These are phyloP conservation scores for Sporobolomyces roseus DNA, from an alignment of 768 basidiomycete genomes.

Conservation along the genomic window DNA sequence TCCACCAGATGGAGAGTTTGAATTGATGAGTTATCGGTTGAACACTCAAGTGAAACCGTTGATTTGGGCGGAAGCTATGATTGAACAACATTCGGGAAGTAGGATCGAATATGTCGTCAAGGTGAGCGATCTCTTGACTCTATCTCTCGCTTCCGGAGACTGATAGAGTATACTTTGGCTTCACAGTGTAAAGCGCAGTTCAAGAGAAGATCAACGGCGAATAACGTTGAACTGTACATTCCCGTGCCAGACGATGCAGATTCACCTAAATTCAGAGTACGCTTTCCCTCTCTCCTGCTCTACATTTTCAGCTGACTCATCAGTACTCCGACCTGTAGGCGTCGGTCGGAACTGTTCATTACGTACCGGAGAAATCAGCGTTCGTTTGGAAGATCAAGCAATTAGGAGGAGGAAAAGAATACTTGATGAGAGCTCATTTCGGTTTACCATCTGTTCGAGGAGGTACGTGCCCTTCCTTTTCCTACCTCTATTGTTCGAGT, in stretches of 20 bases:
- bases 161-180: neutral
- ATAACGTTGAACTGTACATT: constrained; percentile 97
- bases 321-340: constrained; percentile 56
- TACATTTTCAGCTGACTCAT: neutral
- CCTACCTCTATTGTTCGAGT: neutral
- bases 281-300: constrained; percentile 45
- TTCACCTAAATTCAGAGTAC: constrained; percentile 89
- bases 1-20: constrained; percentile 97
- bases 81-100: constrained; percentile 90
- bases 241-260: constrained; percentile 99
- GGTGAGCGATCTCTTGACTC: constrained; percentile 36
- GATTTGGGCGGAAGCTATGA: constrained; percentile 93
- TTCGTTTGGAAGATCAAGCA: constrained; percentile 99
- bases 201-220: constrained; percentile 91
- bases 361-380: constrained; percentile 94
- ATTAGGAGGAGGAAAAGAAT: constrained; percentile 89
- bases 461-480: constrained; percentile 56
- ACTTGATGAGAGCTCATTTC: constrained; percentile 97
- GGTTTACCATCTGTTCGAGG: constrained; percentile 88
- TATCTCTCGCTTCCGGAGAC: neutral
- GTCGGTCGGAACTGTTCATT: constrained; percentile 89
- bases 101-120: constrained; percentile 93
- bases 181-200: constrained; percentile 75
- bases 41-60: constrained; percentile 89
- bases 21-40: constrained; percentile 92